Percentiles rank a stretch among this genome's conserved stretches.
Evolutionary conservation across 2,329 filamentous ascomycete species (phyloP).

Genomic region (Fusarium sp.): DNA sequence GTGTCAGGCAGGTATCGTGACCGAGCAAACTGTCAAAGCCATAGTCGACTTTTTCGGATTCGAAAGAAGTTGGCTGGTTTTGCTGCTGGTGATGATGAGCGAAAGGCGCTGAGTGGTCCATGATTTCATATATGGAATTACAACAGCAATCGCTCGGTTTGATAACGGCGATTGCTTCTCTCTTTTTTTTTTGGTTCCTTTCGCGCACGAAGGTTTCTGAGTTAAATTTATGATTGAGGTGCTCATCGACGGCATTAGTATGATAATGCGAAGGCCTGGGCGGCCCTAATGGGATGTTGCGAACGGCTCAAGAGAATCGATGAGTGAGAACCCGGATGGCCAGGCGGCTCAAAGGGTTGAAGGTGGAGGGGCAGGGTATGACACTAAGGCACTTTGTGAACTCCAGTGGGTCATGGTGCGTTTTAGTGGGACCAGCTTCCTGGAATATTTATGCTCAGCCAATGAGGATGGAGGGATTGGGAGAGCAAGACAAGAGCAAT

Average conservation of each 20-base stretch:
- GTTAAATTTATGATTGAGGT: neutral
- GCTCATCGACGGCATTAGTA: constrained; percentile 22
- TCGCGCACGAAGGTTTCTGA: neutral
- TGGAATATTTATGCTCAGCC: neutral
- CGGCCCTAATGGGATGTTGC: constrained; percentile 32
- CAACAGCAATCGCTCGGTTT: constrained; percentile 10
- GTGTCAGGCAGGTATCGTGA: constrained; percentile 37
- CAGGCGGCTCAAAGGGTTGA: constrained; percentile 32
- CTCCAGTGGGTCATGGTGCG: constrained; percentile 14
- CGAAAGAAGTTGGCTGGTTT: constrained; percentile 34
- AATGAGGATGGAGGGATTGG: constrained; percentile 23
- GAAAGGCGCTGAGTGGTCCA: constrained; percentile 39
- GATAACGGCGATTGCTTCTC: constrained; percentile 4
- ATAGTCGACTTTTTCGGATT: constrained; percentile 44
- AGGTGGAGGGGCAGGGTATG: constrained; percentile 33
- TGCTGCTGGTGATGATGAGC: constrained; percentile 28
- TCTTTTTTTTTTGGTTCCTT: constrained; percentile 3
- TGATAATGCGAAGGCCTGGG: constrained; percentile 13
- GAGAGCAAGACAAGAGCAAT: neutral
- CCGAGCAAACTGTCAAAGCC: constrained; percentile 44
- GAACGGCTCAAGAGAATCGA: constrained; percentile 27
- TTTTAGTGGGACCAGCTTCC: constrained; percentile 8
- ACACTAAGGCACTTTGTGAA: constrained; percentile 25
- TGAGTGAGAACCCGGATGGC: constrained; percentile 47
- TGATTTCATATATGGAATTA: constrained; percentile 17